These are phyloP conservation scores for Bonnemaisonia californica DNA, from an alignment of 31 red algal species.

Conservation along the genomic window DNA sequence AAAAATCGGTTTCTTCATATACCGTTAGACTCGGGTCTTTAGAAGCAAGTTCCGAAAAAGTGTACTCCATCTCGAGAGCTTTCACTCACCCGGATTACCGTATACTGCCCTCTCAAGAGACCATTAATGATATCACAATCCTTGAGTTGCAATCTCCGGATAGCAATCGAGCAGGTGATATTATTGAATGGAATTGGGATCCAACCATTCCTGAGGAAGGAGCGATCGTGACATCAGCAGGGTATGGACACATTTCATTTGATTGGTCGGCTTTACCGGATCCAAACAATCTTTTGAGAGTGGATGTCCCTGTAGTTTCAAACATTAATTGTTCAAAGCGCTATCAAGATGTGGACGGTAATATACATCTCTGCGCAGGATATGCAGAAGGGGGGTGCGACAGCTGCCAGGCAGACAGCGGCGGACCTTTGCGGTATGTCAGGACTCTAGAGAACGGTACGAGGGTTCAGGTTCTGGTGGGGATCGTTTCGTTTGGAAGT, in stretches of 20 bases:
- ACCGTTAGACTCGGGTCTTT: conserved; percentile 24
- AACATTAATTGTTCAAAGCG: neutral
- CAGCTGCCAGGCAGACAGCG: conserved; percentile 71
- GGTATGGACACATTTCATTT: conserved; percentile 57
- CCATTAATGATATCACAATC: conserved; percentile 50
- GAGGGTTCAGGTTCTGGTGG: conserved; percentile 33
- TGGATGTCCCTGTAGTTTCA: conserved; percentile 46
- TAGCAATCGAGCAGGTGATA: neutral
- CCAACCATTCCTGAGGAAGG: conserved; percentile 23
- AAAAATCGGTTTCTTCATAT: conserved; percentile 1
- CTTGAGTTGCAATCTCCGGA: conserved; percentile 12
- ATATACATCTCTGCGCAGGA: conserved; percentile 68
- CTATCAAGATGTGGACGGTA: conserved; percentile 32
- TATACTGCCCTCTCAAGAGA: conserved; percentile 38
- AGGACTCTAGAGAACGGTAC: conserved; percentile 15
- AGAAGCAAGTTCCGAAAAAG: neutral
- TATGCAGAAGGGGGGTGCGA: conserved; percentile 59
- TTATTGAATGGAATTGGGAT: conserved; percentile 36
- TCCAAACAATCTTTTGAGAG: conserved; percentile 41
- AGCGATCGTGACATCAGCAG: conserved; percentile 47
- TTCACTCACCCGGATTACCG: conserved; percentile 38
- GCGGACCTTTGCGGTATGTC: conserved; percentile 58
- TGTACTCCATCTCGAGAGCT: conserved; percentile 7
- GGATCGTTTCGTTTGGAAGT: conserved; percentile 65
- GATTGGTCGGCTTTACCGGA: conserved; percentile 29